Evolutionary conservation across 106 monocot species (phyloP), one percentile per base, ranked within the genome.

Genomic region (Cymbidium sinense): DNA sequence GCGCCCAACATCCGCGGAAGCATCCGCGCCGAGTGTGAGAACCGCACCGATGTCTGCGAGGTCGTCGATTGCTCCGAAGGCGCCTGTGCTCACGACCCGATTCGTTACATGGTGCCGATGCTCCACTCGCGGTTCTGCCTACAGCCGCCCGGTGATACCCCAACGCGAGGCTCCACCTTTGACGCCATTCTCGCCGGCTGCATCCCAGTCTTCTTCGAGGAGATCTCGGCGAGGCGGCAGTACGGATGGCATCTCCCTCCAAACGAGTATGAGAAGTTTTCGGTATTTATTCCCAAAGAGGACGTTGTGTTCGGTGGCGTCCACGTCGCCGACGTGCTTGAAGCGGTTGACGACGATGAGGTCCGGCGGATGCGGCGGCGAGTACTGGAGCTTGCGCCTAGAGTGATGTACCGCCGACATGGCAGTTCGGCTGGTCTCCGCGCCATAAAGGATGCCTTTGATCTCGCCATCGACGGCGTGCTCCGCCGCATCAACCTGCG

Each of bases 201-300:
- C 82, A 75, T 99, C 17, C 95, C 99, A 1, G 99, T 95, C 13
- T 92, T 99, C 86, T 99, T 99, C 82, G 95, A 95, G 84, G 95
- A 92, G 29, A 12, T 79, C 18, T 75, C 86, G 15, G 99, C 99
- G 27, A 80, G 71, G 81, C 15, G 19, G 27, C 99, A 95, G 86
- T 95, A 92, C 83, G 86, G 87, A 5, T 99, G 99, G 99, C 99
- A 99, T 67, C 50, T 95, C 67, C 82, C 88, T 2, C 41, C 18
- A 27, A 80, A 74, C 30, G 70, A 84, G 55, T 98, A 79, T 80
- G 83, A 74, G 15, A 64, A 86, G 34, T 99, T 99, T 82, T 92
- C 94, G 7, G 87, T 99, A 34, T 72, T 64, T 35, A 85, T 99
- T 35, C 86, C 90, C 2, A 99, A 99, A 80, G 99, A 99, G 80